phyloP scores from a whole-genome alignment of 108 stramenopile genomes.

The Fragilaria radians region DNA sequence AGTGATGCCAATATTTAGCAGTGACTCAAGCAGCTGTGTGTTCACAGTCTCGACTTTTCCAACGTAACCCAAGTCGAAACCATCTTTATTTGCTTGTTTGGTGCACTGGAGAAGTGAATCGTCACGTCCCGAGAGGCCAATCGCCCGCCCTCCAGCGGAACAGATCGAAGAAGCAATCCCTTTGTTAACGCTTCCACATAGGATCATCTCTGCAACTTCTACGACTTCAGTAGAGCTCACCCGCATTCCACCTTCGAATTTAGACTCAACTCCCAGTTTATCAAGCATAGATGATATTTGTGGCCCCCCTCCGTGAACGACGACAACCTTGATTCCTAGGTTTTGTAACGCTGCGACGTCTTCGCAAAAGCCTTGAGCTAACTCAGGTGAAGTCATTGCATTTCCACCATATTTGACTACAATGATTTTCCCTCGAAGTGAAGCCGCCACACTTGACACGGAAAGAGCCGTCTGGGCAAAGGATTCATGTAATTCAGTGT shows the following conservation, averaged over 20 bases:
- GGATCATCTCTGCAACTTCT: constrained; percentile 95
- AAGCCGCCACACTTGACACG: constrained; percentile 46
- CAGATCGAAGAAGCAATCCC: constrained; percentile 75
- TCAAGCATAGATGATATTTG: constrained; percentile 86
- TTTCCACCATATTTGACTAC: constrained; percentile 91
- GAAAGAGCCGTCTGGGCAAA: constrained; percentile 53
- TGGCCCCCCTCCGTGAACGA: constrained; percentile 95
- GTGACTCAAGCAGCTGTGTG: constrained; percentile 52
- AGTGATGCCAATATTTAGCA: constrained; percentile 76
- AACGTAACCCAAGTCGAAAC: constrained; percentile 80
- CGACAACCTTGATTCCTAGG: constrained; percentile 76
- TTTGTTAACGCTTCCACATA: constrained; percentile 94
- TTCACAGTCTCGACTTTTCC: constrained; percentile 88
- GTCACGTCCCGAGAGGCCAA: constrained; percentile 90
- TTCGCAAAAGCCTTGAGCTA: constrained; percentile 73
- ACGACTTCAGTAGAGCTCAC: constrained; percentile 86
- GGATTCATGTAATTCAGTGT: constrained; percentile 12
- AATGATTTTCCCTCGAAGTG: constrained; percentile 66
- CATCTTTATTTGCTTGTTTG: constrained; percentile 56
- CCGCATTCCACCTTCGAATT: constrained; percentile 86
- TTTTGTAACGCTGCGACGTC: constrained; percentile 82
- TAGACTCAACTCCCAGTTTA: constrained; percentile 69
- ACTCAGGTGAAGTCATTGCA: constrained; percentile 86
- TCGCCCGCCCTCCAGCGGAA: constrained; percentile 75
- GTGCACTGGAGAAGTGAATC: constrained; percentile 76